These are phyloP conservation scores for Aspergillus bombycis DNA, from an alignment of 2,329 filamentous ascomycete species.

Conservation along the genomic window DNA sequence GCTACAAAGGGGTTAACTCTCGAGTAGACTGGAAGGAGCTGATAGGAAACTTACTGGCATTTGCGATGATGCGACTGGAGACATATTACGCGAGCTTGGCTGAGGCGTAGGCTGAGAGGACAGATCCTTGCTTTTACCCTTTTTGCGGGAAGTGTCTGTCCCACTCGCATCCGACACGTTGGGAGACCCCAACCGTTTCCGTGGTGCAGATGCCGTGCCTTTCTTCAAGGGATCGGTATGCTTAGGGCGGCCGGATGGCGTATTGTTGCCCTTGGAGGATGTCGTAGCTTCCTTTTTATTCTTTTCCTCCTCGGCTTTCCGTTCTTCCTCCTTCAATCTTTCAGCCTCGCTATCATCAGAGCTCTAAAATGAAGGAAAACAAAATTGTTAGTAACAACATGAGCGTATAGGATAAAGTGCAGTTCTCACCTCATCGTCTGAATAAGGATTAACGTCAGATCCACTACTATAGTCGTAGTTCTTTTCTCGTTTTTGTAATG, in stretches of 20 bases:
- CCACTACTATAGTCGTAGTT: conserved; percentile 84
- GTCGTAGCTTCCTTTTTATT: conserved; percentile 57
- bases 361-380: conserved; percentile 43
- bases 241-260: conserved; percentile 63
- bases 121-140: conserved; percentile 69
- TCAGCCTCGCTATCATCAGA: conserved; percentile 68
- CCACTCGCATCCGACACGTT: conserved; percentile 89
- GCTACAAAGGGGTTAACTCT: conserved; percentile 31
- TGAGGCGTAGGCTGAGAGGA: conserved; percentile 36
- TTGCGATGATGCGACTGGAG: conserved; percentile 66
- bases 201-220: conserved; percentile 55
- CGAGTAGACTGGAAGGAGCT: neutral
- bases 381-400: conserved; percentile 26
- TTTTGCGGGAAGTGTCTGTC: conserved; percentile 84
- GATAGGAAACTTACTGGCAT: conserved; percentile 38
- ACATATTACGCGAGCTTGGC: conserved; percentile 60
- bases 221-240: conserved; percentile 57
- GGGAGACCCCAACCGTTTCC: conserved; percentile 85
- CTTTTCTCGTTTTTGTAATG: conserved; percentile 80
- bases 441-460: conserved; percentile 61
- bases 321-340: conserved; percentile 61
- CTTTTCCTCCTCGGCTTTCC: conserved; percentile 61
- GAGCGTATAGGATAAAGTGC: neutral
- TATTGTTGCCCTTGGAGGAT: conserved; percentile 71
- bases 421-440: conserved; percentile 52